These are phyloP conservation scores for Epichloe glyceriae DNA, from an alignment of 2,329 filamentous ascomycete genomes.

Conservation along the genomic window DNA sequence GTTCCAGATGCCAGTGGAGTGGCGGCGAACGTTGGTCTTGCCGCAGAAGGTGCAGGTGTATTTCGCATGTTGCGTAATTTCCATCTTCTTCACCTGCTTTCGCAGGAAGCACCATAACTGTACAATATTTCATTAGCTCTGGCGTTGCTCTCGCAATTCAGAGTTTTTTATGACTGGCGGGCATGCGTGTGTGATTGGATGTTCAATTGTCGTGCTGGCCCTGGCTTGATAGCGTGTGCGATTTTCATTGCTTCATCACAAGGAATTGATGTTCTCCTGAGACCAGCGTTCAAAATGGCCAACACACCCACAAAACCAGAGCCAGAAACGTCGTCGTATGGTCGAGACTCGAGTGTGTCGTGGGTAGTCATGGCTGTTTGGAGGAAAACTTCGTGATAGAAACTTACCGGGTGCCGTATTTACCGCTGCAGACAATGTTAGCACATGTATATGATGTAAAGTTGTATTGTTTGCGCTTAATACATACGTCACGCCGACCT, in stretches of 20 bases:
- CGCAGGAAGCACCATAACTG: constrained; percentile 98
- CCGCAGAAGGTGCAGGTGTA: constrained; percentile 98
- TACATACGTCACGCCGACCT: constrained; percentile 80
- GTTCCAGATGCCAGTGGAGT: constrained; percentile 91
- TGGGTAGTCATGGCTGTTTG: background rate
- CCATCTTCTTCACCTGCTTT: constrained; percentile 97
- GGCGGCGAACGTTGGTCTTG: constrained; percentile 85
- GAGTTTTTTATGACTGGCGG: background rate
- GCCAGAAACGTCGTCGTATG: background rate
- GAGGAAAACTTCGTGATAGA: background rate
- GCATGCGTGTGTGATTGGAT: background rate
- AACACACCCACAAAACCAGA: background rate
- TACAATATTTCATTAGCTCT: background rate
- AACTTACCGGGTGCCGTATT: constrained; percentile 90
- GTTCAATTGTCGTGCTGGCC: background rate
- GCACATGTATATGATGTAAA: constrained; percentile 9
- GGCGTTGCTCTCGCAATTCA: background rate
- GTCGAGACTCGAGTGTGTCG: constrained; percentile 2
- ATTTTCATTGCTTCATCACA: background rate
- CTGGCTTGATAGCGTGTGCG: background rate
- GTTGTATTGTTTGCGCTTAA: constrained; percentile 1
- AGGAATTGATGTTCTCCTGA: background rate
- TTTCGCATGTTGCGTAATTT: constrained; percentile 95
- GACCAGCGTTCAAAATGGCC: background rate
- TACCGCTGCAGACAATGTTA: constrained; percentile 38